Evolutionary conservation across 2,329 filamentous ascomycete genomes (phyloP).

Genomic region (Colletotrichum tanaceti): DNA sequence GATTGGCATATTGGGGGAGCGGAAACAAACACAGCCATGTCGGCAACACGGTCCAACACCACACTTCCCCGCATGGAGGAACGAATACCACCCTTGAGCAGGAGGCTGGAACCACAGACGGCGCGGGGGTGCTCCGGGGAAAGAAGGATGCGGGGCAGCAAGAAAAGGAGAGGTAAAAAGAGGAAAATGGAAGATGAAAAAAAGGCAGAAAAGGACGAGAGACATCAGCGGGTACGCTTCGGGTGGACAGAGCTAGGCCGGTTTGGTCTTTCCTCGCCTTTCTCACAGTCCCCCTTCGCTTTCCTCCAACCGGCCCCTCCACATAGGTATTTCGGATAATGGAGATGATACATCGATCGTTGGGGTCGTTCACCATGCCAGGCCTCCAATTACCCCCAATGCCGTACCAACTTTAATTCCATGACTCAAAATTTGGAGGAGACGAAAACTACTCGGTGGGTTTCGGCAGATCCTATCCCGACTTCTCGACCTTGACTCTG

Average conservation of each 20-base stretch:
- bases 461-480: constrained; percentile 5
- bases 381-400: not conserved
- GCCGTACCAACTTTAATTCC: constrained; percentile 7
- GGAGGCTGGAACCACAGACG: too few species aligned
- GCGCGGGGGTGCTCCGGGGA: constrained; percentile 29
- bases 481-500: not conserved
- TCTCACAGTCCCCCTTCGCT: not conserved
- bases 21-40: too few species aligned
- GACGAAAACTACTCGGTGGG: not conserved
- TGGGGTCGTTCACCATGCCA: not conserved
- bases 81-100: too few species aligned
- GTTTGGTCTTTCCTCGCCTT: not conserved
- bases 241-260: constrained; percentile 2
- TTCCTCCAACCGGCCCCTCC: not conserved
- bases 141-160: constrained; percentile 1
- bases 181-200: not conserved
- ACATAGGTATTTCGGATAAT: not conserved
- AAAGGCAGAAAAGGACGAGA: too few species aligned
- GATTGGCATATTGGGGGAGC: not conserved
- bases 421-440: constrained; percentile 10
- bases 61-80: constrained; percentile 29
- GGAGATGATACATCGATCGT: not conserved
- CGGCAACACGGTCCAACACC: too few species aligned
- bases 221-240: not conserved
- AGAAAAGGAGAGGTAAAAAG: not conserved